A percentile compares a stretch with the other conserved stretches of the same genome.
These are phyloP conservation scores for Boletus eberwhitei DNA, from an alignment of 768 basidiomycete species.

Conservation along the genomic window DNA sequence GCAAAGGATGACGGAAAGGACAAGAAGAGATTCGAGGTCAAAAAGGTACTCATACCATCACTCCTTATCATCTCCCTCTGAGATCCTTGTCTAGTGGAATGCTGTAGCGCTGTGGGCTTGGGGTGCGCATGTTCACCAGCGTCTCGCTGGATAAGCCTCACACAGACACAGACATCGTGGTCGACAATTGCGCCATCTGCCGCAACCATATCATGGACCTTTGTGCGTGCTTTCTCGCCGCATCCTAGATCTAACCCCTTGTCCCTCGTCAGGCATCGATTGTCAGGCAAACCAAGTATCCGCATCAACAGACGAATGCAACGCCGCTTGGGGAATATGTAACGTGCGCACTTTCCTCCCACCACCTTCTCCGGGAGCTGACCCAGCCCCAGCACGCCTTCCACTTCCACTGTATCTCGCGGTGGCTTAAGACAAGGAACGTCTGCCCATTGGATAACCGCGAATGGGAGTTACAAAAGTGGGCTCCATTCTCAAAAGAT, in stretches of 20 bases:
- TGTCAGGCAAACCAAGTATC: conserved; percentile 99
- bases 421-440: conserved; percentile 98
- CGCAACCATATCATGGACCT: conserved; percentile 99
- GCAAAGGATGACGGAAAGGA: conserved; percentile 56
- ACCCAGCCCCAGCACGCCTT: conserved; percentile 77
- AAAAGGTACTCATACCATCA: conserved; percentile 67
- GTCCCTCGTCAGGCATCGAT: conserved; percentile 75
- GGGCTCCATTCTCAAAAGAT: conserved; percentile 30
- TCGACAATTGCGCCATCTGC: conserved; percentile 99
- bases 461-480: conserved; percentile 98
- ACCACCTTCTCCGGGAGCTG: neutral
- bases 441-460: conserved; percentile 94
- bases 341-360: conserved; percentile 52
- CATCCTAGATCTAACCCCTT: conserved; percentile 1
- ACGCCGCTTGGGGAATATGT: conserved; percentile 98
- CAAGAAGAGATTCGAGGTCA: conserved; percentile 94
- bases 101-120: conserved; percentile 98
- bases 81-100: conserved; percentile 72
- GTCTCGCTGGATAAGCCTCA: conserved; percentile 8
- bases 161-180: conserved; percentile 77
- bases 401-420: conserved; percentile 99
- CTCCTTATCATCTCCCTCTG: neutral
- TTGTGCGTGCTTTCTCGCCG: conserved; percentile 52
- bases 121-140: conserved; percentile 52
- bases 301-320: conserved; percentile 94